Conservation (phyloP, 225 moss, liverwort and hornwort genomes). For the Bryum argenteum region DNA sequence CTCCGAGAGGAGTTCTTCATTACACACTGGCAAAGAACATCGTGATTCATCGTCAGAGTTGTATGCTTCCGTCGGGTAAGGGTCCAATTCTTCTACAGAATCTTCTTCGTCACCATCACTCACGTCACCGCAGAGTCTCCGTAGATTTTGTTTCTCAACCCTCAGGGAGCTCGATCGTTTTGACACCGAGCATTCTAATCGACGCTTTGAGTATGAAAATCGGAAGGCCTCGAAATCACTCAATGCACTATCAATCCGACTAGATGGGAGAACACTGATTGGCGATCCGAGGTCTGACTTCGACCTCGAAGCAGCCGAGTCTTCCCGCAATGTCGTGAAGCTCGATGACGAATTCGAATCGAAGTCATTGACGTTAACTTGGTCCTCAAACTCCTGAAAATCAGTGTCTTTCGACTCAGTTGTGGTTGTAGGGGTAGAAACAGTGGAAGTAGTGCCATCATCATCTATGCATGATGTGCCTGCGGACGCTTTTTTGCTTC, state of each 20-base stretch:
- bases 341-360: constrained; percentile 56
- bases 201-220: constrained; percentile 60
- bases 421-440: constrained; percentile 48
- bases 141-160: constrained; percentile 49
- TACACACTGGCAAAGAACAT: constrained; percentile 31
- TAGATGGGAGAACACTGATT: constrained; percentile 59
- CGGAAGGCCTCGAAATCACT: constrained; percentile 63
- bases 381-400: constrained; percentile 39
- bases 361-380: constrained; percentile 40
- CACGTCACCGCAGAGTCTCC: constrained; percentile 33
- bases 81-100: constrained; percentile 57
- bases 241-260: constrained; percentile 43
- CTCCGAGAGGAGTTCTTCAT: constrained; percentile 34
- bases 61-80: constrained; percentile 55
- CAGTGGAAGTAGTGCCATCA: constrained; percentile 47
- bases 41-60: constrained; percentile 56
- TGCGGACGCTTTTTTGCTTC: constrained; percentile 53
- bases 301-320: constrained; percentile 30
- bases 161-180: constrained; percentile 57
- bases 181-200: constrained; percentile 52
- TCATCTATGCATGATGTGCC: constrained; percentile 52
- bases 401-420: constrained; percentile 38
- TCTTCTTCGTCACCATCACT: constrained; percentile 45
- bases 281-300: constrained; percentile 57
- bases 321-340: constrained; percentile 50